A percentile compares a stretch with the other conserved stretches of the same genome.
phyloP scores from a whole-genome alignment of 1,284 basidiomycete species.

The Flammula alnicola region DNA sequence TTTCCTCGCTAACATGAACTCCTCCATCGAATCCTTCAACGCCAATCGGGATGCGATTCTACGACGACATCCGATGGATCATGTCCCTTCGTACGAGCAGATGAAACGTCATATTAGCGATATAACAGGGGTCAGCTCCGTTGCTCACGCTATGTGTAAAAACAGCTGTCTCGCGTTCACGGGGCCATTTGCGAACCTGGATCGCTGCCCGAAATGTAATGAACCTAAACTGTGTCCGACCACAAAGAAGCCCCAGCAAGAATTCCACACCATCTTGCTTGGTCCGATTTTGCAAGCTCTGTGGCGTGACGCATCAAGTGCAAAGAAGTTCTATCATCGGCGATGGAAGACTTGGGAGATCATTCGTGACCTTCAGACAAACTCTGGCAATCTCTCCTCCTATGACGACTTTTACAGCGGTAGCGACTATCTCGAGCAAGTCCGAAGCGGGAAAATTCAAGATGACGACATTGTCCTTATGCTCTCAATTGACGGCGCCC shows the following conservation, averaged over 20 bases:
- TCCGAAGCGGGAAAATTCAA: constrained; percentile 24
- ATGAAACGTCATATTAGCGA: constrained; percentile 12
- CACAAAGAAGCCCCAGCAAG: constrained; percentile 14
- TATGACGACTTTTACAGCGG: constrained; percentile 25
- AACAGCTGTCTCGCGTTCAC: constrained; percentile 19
- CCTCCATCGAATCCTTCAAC: constrained; percentile 27
- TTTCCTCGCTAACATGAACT: constrained; percentile 18
- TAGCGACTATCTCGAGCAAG: constrained; percentile 21
- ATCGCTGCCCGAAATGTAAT: constrained; percentile 17
- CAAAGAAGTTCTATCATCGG: constrained; percentile 19
- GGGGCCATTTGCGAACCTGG: constrained; percentile 18
- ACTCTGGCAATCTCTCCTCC: constrained; percentile 7
- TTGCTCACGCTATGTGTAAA: constrained; percentile 16
- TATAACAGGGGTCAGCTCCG: constrained; percentile 14
- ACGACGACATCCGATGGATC: constrained; percentile 15
- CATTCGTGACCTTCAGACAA: constrained; percentile 7
- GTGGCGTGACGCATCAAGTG: constrained; percentile 21
- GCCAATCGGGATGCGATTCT: constrained; percentile 24
- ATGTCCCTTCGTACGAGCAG: constrained; percentile 18
- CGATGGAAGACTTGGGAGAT: constrained; percentile 12
- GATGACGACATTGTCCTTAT: constrained; percentile 29
- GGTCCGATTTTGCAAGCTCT: constrained; percentile 24
- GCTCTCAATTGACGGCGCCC: constrained; percentile 36
- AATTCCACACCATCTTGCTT: constrained; percentile 23
- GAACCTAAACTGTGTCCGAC: constrained; percentile 17